A percentile compares a stretch with the other conserved stretches of the same genome.
phyloP scores from a whole-genome alignment of 129 eudicot genomes.

The Tagetes erecta region DNA sequence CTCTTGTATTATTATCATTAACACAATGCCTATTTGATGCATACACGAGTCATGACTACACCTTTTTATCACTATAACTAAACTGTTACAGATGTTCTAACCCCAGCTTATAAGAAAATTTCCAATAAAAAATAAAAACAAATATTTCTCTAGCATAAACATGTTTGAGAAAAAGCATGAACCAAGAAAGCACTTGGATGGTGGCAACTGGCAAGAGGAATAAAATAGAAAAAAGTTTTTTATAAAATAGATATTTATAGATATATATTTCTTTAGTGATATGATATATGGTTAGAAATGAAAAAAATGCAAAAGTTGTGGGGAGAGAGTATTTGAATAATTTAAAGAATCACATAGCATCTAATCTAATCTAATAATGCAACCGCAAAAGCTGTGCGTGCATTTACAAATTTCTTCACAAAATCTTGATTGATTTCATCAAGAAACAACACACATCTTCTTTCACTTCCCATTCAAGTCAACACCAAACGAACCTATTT shows the following conservation, averaged over 20 bases:
- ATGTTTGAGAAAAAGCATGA: background rate
- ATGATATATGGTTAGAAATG: background rate
- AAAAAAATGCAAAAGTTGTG: background rate
- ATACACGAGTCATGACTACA: no score
- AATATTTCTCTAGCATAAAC: no score
- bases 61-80: no score
- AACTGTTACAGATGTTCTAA: no score
- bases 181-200: background rate
- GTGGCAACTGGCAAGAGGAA: background rate
- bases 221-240: no score
- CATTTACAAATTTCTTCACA: background rate
- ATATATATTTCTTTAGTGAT: background rate
- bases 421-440: no score
- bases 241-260: no score
- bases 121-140: no score
- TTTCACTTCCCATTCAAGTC: constrained; percentile 8
- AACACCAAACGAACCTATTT: background rate
- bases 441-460: background rate
- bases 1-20: no score
- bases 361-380: background rate
- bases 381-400: background rate
- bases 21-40: no score
- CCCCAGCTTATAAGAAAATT: no score
- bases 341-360: background rate
- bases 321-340: background rate